Evolutionary conservation across 2,329 filamentous ascomycete species (phyloP).

Genomic region (Colletotrichum acutatum): DNA sequence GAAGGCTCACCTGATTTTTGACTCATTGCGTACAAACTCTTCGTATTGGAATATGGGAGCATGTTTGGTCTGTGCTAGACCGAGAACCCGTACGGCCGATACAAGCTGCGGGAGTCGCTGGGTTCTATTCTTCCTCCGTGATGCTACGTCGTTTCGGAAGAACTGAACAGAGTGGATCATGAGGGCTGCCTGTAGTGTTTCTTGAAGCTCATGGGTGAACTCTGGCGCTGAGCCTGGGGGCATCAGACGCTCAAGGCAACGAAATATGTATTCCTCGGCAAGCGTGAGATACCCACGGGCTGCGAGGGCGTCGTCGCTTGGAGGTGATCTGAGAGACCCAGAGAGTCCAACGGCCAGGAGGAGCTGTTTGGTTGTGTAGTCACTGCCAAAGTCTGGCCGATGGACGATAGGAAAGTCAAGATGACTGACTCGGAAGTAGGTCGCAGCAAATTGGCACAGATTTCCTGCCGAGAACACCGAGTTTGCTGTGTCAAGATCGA

Average conservation of each 20-base stretch:
- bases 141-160: slow-evolving; percentile 34
- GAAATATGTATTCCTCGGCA: slow-evolving; percentile 38
- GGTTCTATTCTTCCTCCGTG: slow-evolving; percentile 24
- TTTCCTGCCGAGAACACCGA: slow-evolving; percentile 38
- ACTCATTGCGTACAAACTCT: slow-evolving; percentile 36
- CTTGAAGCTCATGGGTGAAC: slow-evolving; percentile 18
- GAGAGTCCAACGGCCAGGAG: slow-evolving; percentile 36
- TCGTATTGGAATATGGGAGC: slow-evolving; percentile 26
- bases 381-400: slow-evolving; percentile 39
- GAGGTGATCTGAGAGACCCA: slow-evolving; percentile 36
- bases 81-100: slow-evolving; percentile 32
- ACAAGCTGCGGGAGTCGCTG: slow-evolving; percentile 38
- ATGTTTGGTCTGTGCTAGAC: slow-evolving; percentile 34
- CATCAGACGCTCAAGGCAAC: slow-evolving; percentile 22
- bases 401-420: slow-evolving; percentile 43
- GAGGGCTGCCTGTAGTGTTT: slow-evolving; percentile 41
- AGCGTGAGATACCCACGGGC: slow-evolving; percentile 30
- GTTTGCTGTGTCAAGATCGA: slow-evolving; percentile 31
- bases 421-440: slow-evolving; percentile 42
- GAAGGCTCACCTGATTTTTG: slow-evolving; percentile 37
- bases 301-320: slow-evolving; percentile 36
- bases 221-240: slow-evolving; percentile 4
- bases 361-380: slow-evolving; percentile 30
- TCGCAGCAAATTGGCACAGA: slow-evolving; percentile 36
- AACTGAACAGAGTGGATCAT: slow-evolving; percentile 38